These are phyloP conservation scores for Solanum chaucha DNA, from an alignment of 257 asterid species.

Conservation along the genomic window DNA sequence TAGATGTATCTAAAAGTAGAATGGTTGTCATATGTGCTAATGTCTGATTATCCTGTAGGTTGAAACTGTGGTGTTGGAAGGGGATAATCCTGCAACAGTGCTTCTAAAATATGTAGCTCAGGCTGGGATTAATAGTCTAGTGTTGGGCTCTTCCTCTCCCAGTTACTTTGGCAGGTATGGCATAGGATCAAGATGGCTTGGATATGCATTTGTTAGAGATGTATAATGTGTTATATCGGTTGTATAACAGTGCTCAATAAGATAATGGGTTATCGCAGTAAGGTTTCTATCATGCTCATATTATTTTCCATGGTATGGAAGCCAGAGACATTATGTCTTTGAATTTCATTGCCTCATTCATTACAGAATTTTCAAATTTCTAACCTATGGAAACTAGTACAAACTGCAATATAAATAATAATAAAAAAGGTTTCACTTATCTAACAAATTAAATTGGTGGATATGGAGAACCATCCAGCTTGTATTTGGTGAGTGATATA, in stretches of 20 bases:
- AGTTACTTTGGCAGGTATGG: slow-evolving; percentile 46
- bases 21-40: not conserved
- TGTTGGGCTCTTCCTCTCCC: slow-evolving; percentile 66
- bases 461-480: not conserved
- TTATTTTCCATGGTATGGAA: not conserved
- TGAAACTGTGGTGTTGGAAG: slow-evolving; percentile 59
- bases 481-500: not conserved
- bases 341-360: not conserved
- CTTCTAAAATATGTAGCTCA: slow-evolving; percentile 51
- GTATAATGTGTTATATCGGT: not conserved
- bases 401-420: not conserved
- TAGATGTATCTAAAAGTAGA: not conserved
- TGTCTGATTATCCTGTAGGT: slow-evolving; percentile 29
- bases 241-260: not conserved
- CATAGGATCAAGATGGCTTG: not conserved
- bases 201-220: not conserved
- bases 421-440: not conserved
- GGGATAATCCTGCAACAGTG: slow-evolving; percentile 56
- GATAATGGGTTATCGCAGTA: not conserved
- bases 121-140: slow-evolving; percentile 40
- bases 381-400: not conserved
- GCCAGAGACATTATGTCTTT: not conserved
- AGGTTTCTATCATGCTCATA: not conserved
- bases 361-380: not conserved
- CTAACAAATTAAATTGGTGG: not conserved